These are phyloP conservation scores for Eucalyptus sp. DNA, from an alignment of 345 rosid genomes.

Conservation along the genomic window DNA sequence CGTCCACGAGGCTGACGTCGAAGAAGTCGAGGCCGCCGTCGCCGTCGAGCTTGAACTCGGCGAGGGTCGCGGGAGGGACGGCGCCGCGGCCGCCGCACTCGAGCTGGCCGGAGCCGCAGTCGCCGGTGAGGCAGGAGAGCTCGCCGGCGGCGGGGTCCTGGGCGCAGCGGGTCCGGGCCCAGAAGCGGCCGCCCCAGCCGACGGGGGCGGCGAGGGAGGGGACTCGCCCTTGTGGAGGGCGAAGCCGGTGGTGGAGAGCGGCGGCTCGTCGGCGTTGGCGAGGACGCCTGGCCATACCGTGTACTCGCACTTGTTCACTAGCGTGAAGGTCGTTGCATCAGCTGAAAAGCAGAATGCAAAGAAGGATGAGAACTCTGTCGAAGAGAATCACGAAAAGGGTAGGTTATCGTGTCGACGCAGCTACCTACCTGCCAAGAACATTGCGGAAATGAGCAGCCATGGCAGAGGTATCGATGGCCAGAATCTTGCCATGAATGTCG, in stretches of 20 bases:
- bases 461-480: background rate
- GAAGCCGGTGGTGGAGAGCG: constrained; percentile 79
- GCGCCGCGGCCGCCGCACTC: constrained; percentile 84
- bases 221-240: constrained; percentile 55
- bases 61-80: constrained; percentile 70
- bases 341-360: constrained; percentile 10
- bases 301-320: constrained; percentile 61
- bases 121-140: constrained; percentile 72
- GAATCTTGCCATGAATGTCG: background rate
- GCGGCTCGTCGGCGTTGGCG: constrained; percentile 56
- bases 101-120: constrained; percentile 65
- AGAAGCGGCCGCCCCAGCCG: constrained; percentile 89
- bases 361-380: background rate
- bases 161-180: constrained; percentile 82
- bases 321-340: constrained; percentile 45
- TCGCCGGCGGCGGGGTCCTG: constrained; percentile 40
- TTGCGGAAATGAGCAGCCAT: background rate
- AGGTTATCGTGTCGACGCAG: background rate
- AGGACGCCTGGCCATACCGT: constrained; percentile 88
- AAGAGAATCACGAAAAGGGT: background rate
- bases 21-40: constrained; percentile 52
- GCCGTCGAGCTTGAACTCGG: constrained; percentile 80
- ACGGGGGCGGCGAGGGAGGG: constrained; percentile 45
- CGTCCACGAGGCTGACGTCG: constrained; percentile 90
- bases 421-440: background rate